Evolutionary conservation across 179 eudicot species (phyloP), one percentile per base, ranked within the genome.

Genomic region (Vitellaria paradoxa): DNA sequence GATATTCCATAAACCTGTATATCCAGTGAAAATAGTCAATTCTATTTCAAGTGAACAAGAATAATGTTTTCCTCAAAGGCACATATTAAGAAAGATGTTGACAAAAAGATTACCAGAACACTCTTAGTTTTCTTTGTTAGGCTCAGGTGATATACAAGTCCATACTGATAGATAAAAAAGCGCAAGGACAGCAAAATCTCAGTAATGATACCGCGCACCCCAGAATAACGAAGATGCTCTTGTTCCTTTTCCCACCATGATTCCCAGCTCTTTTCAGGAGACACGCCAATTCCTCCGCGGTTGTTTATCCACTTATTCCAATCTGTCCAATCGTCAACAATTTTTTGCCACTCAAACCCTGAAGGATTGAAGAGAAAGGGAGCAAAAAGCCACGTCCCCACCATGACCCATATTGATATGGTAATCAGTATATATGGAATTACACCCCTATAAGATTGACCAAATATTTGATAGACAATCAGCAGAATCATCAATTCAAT

Each of bases 241-340:
- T 88, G 98, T 76, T 93, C 93, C 40, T 84, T 88, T 80, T 93
- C 98, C 98, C 98, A 93, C 98, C 98, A 93, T 40, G 96, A 93
- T 79, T 93, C 98, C 98, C 98, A 93, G 70, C 98, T 93, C 85
- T 91, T 93, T 45, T 93, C 94, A 7, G 90, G 80, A 12, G 87
- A 83, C 55, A 93, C 96, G 70, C 96, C 98, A 64, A 91, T 93
- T 23, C 98, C 98, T 45, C 96, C 96, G 40, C 83, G 85, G 79
- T 91, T 93, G 82, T 85, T 82, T 72, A 93, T 91, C 98, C 96
- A 93, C 69, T 93, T 93, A 77, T 86, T 87, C 96, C 96, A 93
- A 80, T 93, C 98, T 3, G 88, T 83, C 92, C 93, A 93, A 78
- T 93, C 98, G 76, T 93, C 96, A 56, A 93, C 88, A 79, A 93